Evolutionary conservation across 441 rosid species (phyloP), one percentile per base, ranked within the genome.

Genomic region (Gossypium davidsonii): DNA sequence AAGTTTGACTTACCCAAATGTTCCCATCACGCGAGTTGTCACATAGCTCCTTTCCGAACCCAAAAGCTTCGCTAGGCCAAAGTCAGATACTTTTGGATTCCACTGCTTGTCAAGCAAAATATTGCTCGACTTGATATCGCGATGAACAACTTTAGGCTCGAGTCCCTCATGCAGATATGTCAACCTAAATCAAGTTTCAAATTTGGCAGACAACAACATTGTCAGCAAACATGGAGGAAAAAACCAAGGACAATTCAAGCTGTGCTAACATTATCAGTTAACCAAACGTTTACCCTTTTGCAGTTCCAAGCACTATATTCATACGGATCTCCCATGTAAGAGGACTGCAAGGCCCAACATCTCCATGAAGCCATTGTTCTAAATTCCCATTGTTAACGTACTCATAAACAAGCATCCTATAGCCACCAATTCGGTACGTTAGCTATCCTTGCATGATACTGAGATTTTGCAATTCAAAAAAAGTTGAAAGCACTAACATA

Each of bases 331-430:
- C 96, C 98, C 98, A 93, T 6, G 90, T 90, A 60, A 93, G 94
- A 79, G 97, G 94, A 76, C 98, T 91, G 76, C 78, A 77, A 52
- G 87, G 83, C 2, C 91, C 97, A 18, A 87, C 96, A 70, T 86
- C 97, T 65, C 96, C 96, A 61, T 91, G 97, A 82, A 91, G 89
- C 98, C 98, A 93, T 55, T 91, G 97, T 77, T 93, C 98, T 76
- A 93, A 81, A 74, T 91, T 91, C 61, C 98, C 98, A 74, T 86
- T 91, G 85, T 91, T 89, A 20, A 90, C 90, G 31, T 84, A 93
- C 73, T 93, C 98, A 49, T 91, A 91, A 57, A 91, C 96, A 75
- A 93, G 86, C 92, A 93, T 88, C 84, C 93, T 89, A 61, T 5
- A 70, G 23, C 51, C 72, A 69, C n/a, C 72, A 34, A 73, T 12